Evolutionary conservation across 2,329 filamentous ascomycete genomes (phyloP).

Genomic region (Endocalyx cinctus): DNA sequence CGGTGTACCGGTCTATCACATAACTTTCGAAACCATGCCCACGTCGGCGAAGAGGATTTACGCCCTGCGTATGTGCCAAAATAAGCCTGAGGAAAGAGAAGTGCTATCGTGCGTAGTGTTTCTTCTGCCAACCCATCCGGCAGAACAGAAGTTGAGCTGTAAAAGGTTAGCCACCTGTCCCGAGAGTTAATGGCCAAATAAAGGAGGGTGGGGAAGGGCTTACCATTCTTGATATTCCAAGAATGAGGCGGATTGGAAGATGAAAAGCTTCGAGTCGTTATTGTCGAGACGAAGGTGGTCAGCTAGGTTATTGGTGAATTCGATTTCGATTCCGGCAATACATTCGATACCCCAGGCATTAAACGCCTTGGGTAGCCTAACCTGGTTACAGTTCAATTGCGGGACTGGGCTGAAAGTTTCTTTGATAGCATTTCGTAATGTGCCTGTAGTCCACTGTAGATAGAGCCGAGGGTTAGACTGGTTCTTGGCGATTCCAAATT

Average conservation of each 20-base stretch:
- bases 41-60: no score
- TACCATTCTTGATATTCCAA: slow-evolving; percentile 20
- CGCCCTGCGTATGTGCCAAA: no score
- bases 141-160: slow-evolving; percentile 18
- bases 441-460: no score
- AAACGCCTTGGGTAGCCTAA: slow-evolving; percentile 16
- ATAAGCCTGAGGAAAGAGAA: slow-evolving; percentile 30
- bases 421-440: no score
- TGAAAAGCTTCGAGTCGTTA: slow-evolving; percentile 27
- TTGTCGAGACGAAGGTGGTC: slow-evolving; percentile 34
- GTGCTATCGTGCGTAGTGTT: slow-evolving; percentile 28
- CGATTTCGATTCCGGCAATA: slow-evolving; percentile 29
- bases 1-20: no score
- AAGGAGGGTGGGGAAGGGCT: no score
- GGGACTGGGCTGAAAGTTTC: no score
- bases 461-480: no score
- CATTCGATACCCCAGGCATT: slow-evolving; percentile 17
- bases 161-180: no score
- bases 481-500: no score
- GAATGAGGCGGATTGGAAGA: slow-evolving; percentile 36
- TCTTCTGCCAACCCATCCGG: slow-evolving; percentile 29
- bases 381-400: no score
- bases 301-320: slow-evolving; percentile 31
- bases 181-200: no score
- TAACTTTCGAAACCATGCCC: not conserved